Evolutionary conservation across 768 basidiomycete species (phyloP).

Genomic region (Tricholoma furcatifolium): DNA sequence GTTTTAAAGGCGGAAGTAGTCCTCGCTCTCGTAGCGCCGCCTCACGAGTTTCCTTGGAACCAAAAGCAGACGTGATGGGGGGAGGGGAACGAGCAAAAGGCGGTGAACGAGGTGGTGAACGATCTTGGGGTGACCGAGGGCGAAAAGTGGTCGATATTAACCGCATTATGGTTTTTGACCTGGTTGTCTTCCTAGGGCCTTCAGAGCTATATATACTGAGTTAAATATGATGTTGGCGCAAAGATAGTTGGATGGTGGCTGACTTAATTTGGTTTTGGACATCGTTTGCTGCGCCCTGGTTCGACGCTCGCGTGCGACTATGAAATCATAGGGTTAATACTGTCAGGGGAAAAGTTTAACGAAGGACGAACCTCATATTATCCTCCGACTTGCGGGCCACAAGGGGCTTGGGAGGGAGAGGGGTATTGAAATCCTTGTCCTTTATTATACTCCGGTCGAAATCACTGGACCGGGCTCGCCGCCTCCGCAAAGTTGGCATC

Average conservation of each 20-base stretch:
- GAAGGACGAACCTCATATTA: conserved; percentile 9
- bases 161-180: conserved; percentile 31
- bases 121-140: conserved; percentile 8
- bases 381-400: conserved; percentile 1
- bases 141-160: conserved; percentile 33
- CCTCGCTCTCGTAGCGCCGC: conserved; percentile 63
- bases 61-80: conserved; percentile 20
- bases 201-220: conserved; percentile 8
- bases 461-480: conserved; percentile 5
- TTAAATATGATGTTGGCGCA: background rate
- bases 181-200: conserved; percentile 19
- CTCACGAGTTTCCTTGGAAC: conserved; percentile 40
- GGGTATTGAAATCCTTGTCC: conserved; percentile 9
- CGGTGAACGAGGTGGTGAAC: conserved; percentile 14
- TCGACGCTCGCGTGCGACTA: background rate
- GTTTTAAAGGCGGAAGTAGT: conserved; percentile 46
- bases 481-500: conserved; percentile 20
- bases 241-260: background rate
- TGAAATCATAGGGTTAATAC: background rate
- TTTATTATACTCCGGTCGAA: conserved; percentile 4
- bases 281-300: conserved; percentile 4
- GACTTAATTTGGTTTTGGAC: conserved; percentile 4
- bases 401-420: background rate
- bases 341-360: background rate
- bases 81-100: conserved; percentile 13